Evolutionary conservation across 805 yeast species (phyloP).

Genomic region (Phaffomyces thermotolerans): DNA sequence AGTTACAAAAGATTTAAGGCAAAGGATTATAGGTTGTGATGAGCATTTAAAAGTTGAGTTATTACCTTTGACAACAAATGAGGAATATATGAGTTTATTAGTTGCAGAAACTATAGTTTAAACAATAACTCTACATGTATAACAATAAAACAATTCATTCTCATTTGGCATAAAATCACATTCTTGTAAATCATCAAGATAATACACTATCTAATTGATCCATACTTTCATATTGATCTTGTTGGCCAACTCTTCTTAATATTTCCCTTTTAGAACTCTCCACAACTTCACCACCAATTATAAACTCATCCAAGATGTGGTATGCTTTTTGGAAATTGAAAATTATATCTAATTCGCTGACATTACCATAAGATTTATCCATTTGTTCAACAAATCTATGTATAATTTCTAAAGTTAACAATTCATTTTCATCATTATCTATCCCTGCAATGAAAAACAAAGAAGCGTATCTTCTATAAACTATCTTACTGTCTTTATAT

Average conservation of each 20-base stretch:
- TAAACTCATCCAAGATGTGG: constrained; percentile 81
- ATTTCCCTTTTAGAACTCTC: constrained; percentile 81
- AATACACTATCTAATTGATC: constrained; percentile 48
- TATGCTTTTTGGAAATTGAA: constrained; percentile 94
- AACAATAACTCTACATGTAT: neutral
- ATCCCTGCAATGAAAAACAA: constrained; percentile 85
- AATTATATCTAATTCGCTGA: constrained; percentile 92
- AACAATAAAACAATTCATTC: neutral
- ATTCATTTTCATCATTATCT: constrained; percentile 77
- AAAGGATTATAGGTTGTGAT: constrained; percentile 19
- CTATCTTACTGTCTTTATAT: constrained; percentile 59
- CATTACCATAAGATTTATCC: constrained; percentile 94
- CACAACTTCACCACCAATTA: constrained; percentile 81
- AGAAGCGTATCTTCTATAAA: constrained; percentile 90
- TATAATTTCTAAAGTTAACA: constrained; percentile 75
- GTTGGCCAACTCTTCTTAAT: constrained; percentile 66
- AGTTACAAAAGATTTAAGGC: constrained; percentile 21
- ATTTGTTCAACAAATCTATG: constrained; percentile 94
- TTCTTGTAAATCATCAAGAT: constrained; percentile 17
- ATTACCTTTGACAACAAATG: constrained; percentile 20
- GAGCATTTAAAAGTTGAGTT: constrained; percentile 16
- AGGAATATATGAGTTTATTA: constrained; percentile 28
- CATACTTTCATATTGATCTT: constrained; percentile 78
- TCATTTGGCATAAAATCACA: neutral
- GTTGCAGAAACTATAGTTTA: constrained; percentile 20